These are phyloP conservation scores for Hypoxylon intermedium DNA, from an alignment of 495 filamentous ascomycete species.

Conservation along the genomic window DNA sequence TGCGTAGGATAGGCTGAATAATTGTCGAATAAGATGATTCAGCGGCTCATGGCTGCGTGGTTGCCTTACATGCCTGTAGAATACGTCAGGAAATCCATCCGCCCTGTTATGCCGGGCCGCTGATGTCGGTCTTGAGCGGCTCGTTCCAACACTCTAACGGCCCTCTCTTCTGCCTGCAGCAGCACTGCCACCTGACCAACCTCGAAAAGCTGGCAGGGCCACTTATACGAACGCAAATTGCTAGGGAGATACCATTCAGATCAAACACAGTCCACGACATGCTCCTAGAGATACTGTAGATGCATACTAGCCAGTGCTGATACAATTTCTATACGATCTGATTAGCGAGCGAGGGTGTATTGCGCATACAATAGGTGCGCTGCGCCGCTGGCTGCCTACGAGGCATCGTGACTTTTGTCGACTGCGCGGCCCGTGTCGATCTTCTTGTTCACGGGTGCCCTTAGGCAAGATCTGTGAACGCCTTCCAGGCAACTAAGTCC, in stretches of 20 bases:
- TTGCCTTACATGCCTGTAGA: constrained; percentile 22
- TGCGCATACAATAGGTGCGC: neutral
- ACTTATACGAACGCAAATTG: neutral
- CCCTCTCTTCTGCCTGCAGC: constrained; percentile 3
- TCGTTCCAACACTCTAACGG: constrained; percentile 12
- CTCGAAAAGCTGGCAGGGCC: constrained; percentile 13
- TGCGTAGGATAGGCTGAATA: constrained; percentile 1
- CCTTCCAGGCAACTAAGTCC: constrained; percentile 14
- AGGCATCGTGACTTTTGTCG: neutral
- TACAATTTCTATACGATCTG: too few relatives aligned
- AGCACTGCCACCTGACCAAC: constrained; percentile 24
- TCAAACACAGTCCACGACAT: constrained; percentile 3
- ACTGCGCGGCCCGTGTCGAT: constrained; percentile 1
- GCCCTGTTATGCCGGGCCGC: constrained; percentile 22
- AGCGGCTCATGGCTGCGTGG: constrained; percentile 19
- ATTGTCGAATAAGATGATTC: neutral
- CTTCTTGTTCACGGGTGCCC: neutral
- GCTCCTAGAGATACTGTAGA: neutral
- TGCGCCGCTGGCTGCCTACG: constrained; percentile 11
- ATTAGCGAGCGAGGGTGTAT: neutral
- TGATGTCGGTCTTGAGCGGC: constrained; percentile 10
- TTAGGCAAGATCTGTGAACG: neutral
- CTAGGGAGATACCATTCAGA: neutral
- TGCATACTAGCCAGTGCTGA: too few relatives aligned
- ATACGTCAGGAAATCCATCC: constrained; percentile 11